These are phyloP conservation scores for Dothideomycetes sp. DNA, from an alignment of 2,329 filamentous ascomycete genomes.

Conservation along the genomic window DNA sequence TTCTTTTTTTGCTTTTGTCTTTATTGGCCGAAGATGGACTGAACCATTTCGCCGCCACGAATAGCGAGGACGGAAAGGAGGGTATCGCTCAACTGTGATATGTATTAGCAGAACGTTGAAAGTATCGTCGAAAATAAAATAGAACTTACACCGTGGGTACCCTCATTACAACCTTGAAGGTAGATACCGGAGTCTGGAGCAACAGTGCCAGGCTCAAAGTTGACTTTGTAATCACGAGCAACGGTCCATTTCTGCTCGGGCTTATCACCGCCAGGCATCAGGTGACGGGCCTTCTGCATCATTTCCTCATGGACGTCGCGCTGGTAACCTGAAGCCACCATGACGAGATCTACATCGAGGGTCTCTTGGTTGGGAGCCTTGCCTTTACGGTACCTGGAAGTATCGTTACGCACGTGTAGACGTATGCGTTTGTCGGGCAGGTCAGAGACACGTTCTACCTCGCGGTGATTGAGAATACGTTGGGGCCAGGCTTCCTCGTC, in stretches of 20 bases:
- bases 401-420: conserved; percentile 49
- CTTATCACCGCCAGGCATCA: conserved; percentile 52
- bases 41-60: conserved; percentile 30
- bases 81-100: conserved; percentile 23
- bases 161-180: conserved; percentile 90
- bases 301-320: conserved; percentile 71
- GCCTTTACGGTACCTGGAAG: conserved; percentile 34
- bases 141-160: conserved; percentile 73
- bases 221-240: conserved; percentile 66
- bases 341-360: conserved; percentile 68
- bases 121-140: not conserved
- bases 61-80: conserved; percentile 29
- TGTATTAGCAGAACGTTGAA: not conserved
- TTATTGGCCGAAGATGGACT: conserved; percentile 26
- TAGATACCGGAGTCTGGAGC: conserved; percentile 70
- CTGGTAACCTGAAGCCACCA: conserved; percentile 81
- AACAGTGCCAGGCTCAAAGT: conserved; percentile 60
- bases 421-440: conserved; percentile 40
- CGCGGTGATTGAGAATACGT: conserved; percentile 62
- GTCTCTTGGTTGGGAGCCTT: conserved; percentile 43
- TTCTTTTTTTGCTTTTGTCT: too few relatives aligned
- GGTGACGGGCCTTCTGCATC: conserved; percentile 52
- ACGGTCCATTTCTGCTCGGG: conserved; percentile 52
- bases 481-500: conserved; percentile 73
- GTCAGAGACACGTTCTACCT: conserved; percentile 55